These are phyloP conservation scores for Claviceps sp. DNA, from an alignment of 2,329 filamentous ascomycete genomes.

Conservation along the genomic window DNA sequence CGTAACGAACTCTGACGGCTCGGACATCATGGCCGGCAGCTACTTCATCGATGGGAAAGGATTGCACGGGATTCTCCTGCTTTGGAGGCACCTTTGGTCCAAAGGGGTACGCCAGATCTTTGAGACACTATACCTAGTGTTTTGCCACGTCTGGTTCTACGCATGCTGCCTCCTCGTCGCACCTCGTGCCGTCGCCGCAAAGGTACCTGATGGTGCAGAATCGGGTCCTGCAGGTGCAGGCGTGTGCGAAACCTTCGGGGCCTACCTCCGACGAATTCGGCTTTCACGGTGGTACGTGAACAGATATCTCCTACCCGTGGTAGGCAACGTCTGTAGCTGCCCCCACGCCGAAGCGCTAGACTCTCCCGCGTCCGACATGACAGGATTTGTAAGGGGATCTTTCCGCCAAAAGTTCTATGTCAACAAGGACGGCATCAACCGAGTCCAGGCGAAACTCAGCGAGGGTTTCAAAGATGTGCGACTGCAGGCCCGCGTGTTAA, in stretches of 20 bases:
- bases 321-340: constrained; percentile 42
- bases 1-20: constrained; percentile 1
- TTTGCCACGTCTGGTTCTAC: constrained; percentile 41
- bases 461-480: constrained; percentile 25
- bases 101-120: constrained; percentile 25
- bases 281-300: constrained; percentile 32
- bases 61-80: constrained; percentile 32
- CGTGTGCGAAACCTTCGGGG: neutral
- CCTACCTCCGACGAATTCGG: constrained; percentile 35
- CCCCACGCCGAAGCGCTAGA: constrained; percentile 33
- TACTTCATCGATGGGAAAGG: constrained; percentile 44
- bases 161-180: constrained; percentile 34
- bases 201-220: neutral
- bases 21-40: constrained; percentile 14
- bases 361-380: constrained; percentile 40
- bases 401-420: constrained; percentile 36
- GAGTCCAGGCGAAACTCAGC: constrained; percentile 33
- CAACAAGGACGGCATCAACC: constrained; percentile 33
- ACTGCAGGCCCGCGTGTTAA: constrained; percentile 24
- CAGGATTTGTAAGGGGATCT: constrained; percentile 34
- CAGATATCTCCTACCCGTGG: constrained; percentile 39
- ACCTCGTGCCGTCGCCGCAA: constrained; percentile 14
- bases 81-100: constrained; percentile 22
- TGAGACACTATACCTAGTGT: constrained; percentile 28
- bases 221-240: too few relatives aligned